Conservation (phyloP, 1,284 basidiomycete genomes). For the Irpex rosettiformis region DNA sequence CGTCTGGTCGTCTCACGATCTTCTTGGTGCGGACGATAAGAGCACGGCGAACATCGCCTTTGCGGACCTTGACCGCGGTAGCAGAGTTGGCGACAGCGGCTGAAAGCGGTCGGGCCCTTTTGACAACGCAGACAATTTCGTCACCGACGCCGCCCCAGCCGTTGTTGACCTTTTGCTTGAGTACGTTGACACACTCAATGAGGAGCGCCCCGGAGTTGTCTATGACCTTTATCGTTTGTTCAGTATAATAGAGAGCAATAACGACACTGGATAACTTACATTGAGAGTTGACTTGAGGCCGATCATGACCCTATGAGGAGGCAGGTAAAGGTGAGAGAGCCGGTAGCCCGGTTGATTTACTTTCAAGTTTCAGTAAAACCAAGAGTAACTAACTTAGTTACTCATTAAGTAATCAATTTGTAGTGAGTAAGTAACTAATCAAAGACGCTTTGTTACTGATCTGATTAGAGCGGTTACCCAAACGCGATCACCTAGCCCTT, state of each 20-base stretch:
- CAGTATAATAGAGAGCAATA: neutral
- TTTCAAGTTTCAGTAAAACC: too few species aligned
- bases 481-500: neutral
- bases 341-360: neutral
- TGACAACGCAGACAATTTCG: slow-evolving; percentile 96
- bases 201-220: slow-evolving; percentile 98
- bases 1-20: slow-evolving; percentile 81
- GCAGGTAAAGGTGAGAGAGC: slow-evolving; percentile 8
- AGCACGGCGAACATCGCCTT: slow-evolving; percentile 92
- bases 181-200: slow-evolving; percentile 95
- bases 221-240: slow-evolving; percentile 83
- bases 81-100: slow-evolving; percentile 57
- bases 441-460: neutral
- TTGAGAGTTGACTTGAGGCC: slow-evolving; percentile 90
- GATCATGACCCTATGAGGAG: slow-evolving; percentile 61
- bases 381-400: neutral
- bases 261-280: slow-evolving; percentile 34
- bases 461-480: neutral
- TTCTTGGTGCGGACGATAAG: slow-evolving; percentile 94
- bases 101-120: slow-evolving; percentile 84
- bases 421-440: neutral
- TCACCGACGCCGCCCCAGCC: slow-evolving; percentile 85
- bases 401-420: neutral
- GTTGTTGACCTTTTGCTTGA: slow-evolving; percentile 94
- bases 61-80: slow-evolving; percentile 79